Conservation (phyloP, 305 asterid species). For the Euphrasia arctica region DNA sequence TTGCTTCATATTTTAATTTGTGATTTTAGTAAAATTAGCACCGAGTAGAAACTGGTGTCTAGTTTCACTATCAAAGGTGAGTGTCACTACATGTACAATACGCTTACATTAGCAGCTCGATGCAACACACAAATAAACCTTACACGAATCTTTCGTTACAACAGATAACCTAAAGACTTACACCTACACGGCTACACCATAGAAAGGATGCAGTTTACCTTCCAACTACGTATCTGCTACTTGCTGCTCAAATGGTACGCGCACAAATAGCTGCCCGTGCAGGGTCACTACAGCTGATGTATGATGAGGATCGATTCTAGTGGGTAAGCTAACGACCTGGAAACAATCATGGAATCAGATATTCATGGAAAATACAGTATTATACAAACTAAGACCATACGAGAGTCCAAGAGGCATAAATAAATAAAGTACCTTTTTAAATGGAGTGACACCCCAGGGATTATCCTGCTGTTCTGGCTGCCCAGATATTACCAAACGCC, state of each 20-base stretch:
- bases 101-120: not conserved
- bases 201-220: slow-evolving; percentile 15
- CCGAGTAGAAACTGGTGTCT: not conserved
- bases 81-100: not conserved
- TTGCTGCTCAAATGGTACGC: slow-evolving; percentile 75
- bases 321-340: slow-evolving; percentile 85
- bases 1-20: too few species aligned
- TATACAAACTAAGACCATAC: not conserved
- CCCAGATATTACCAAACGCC: slow-evolving; percentile 93
- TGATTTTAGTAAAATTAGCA: too few species aligned
- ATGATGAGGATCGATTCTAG: slow-evolving; percentile 92
- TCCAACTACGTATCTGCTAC: slow-evolving; percentile 32
- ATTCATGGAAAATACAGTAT: slow-evolving; percentile 7
- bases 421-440: slow-evolving; percentile 61
- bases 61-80: not conserved
- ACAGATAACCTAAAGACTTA: not conserved
- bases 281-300: slow-evolving; percentile 93
- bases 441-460: slow-evolving; percentile 94
- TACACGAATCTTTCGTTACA: not conserved
- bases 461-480: slow-evolving; percentile 90
- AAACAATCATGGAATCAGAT: slow-evolving; percentile 21
- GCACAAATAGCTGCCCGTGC: slow-evolving; percentile 92
- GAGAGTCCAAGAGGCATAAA: not conserved
- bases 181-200: not conserved
- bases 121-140: not conserved